phyloP scores from a whole-genome alignment of 371 early-diverging fungal genomes.

The Syncephalastrum monosporum region DNA sequence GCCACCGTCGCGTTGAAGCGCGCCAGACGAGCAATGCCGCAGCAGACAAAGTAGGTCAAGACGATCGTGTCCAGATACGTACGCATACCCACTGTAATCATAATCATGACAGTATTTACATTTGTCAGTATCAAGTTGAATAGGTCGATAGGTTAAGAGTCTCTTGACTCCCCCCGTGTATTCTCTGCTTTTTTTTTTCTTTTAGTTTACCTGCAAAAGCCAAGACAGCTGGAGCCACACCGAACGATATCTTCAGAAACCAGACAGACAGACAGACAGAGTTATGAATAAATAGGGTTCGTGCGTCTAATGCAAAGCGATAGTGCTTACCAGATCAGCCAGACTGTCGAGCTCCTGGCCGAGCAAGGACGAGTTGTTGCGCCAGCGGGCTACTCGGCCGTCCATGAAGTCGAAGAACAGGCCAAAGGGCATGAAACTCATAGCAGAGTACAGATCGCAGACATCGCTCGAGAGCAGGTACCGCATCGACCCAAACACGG shows the following conservation, averaged over 20 bases:
- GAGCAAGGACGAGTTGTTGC: slow-evolving; percentile 67
- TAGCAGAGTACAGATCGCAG: slow-evolving; percentile 62
- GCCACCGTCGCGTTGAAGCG: slow-evolving; percentile 89
- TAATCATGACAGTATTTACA: too few relatives aligned
- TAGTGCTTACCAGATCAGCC: slow-evolving; percentile 74
- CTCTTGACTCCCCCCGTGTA: background rate
- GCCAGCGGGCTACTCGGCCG: slow-evolving; percentile 89
- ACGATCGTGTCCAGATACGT: slow-evolving; percentile 75
- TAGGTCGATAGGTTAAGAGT: background rate
- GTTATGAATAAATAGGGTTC: too few relatives aligned
- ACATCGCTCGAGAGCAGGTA: slow-evolving; percentile 70
- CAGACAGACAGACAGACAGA: too few relatives aligned
- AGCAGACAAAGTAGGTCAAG: slow-evolving; percentile 84
- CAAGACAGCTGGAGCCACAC: slow-evolving; percentile 84
- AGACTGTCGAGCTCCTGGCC: slow-evolving; percentile 84
- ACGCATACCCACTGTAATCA: slow-evolving; percentile 70
- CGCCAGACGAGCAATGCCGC: slow-evolving; percentile 88
- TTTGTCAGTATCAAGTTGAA: background rate
- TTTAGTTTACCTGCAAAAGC: slow-evolving; percentile 64
- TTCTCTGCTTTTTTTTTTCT: background rate
- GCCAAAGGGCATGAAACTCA: slow-evolving; percentile 77
- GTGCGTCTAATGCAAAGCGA: too few relatives aligned
- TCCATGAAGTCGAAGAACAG: slow-evolving; percentile 84
- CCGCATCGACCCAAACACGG: slow-evolving; percentile 80
- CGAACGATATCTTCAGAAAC: slow-evolving; percentile 69